phyloP scores from a whole-genome alignment of 129 eudicot species.

The Smallanthus sonchifolius region DNA sequence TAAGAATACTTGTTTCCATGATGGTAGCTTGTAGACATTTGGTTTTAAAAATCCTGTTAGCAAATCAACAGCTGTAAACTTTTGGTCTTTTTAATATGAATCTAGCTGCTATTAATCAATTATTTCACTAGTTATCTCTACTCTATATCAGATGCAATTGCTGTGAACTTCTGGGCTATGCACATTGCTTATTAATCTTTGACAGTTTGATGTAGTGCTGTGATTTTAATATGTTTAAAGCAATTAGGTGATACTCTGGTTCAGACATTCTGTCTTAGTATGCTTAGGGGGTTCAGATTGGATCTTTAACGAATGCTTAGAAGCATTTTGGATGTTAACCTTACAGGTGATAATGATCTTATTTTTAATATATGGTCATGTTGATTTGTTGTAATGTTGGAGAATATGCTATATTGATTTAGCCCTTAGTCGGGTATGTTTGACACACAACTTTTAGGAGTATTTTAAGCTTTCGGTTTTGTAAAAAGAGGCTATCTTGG shows the following conservation, averaged over 20 bases:
- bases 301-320: neutral
- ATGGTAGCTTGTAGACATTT: too few species aligned
- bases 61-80: conserved; percentile 28
- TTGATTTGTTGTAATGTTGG: conserved; percentile 13
- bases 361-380: neutral
- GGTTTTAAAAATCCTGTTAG: too few species aligned
- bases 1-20: too few species aligned
- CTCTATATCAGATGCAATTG: neutral
- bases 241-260: too few species aligned
- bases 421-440: neutral
- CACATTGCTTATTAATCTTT: conserved; percentile 8
- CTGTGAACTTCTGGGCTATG: neutral
- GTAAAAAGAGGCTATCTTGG: neutral
- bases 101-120: conserved; percentile 24
- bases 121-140: neutral
- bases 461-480: neutral
- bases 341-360: neutral
- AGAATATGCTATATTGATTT: neutral
- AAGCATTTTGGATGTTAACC: neutral
- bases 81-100: conserved; percentile 20
- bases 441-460: neutral
- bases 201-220: neutral
- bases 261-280: neutral
- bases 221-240: neutral
- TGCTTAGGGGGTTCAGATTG: neutral